Conservation (phyloP, 208 protist genomes). For the Blechomonas ayalai region DNA sequence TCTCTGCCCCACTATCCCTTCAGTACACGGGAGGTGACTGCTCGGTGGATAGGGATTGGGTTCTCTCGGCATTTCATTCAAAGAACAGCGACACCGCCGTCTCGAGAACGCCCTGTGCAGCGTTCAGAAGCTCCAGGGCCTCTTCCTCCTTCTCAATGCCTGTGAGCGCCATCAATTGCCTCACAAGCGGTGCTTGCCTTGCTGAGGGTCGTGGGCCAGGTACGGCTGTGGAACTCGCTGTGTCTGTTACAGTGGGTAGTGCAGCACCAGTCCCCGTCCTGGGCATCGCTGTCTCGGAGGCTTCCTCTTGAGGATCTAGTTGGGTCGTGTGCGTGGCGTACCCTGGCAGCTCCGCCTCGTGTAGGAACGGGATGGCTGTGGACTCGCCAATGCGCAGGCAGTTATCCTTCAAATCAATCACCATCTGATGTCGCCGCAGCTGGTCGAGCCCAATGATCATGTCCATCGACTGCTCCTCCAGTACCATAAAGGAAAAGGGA, state of each 20-base stretch:
- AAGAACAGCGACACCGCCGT: slow-evolving; percentile 21
- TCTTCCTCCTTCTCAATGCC: slow-evolving; percentile 9
- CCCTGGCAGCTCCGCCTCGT: slow-evolving; percentile 38
- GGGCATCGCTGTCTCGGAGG: background rate
- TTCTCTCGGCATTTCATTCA: too few species aligned
- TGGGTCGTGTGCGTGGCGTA: background rate
- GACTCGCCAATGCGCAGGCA: slow-evolving; percentile 37
- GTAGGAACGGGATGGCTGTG: slow-evolving; percentile 44
- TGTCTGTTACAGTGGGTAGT: background rate
- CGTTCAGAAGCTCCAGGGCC: slow-evolving; percentile 34
- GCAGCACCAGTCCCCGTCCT: background rate
- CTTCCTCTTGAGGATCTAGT: background rate
- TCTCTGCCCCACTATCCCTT: too few species aligned
- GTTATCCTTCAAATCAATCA: slow-evolving; percentile 59
- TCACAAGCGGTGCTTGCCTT: slow-evolving; percentile 2
- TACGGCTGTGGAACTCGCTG: background rate
- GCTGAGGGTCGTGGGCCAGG: background rate
- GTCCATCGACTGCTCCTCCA: slow-evolving; percentile 85
- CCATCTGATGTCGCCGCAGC: slow-evolving; percentile 78
- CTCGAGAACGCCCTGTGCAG: slow-evolving; percentile 36
- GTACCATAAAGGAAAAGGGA: slow-evolving; percentile 81
- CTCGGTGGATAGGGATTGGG: too few species aligned
- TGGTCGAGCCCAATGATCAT: slow-evolving; percentile 95
- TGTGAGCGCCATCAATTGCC: slow-evolving; percentile 33
- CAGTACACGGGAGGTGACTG: too few species aligned